Evolutionary conservation across 371 early-diverging fungal genomes (phyloP).

Genomic region (Chytridium lagenaria): DNA sequence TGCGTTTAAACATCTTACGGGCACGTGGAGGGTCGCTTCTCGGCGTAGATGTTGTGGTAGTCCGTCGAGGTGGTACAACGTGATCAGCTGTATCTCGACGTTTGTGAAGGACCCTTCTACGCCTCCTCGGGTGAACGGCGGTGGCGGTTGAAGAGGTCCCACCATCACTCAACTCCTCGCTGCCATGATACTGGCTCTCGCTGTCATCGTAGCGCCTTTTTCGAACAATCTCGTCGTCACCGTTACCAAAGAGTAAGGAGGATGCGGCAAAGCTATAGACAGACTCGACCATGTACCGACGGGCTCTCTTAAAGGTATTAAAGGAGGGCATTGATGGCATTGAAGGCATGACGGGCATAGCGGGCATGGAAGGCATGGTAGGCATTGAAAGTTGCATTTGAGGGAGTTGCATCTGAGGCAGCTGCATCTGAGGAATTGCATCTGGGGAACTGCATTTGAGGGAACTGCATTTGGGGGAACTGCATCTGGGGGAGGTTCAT

Average conservation of each 20-base stretch:
- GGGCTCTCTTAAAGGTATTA: constrained; percentile 9
- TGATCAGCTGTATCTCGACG: not conserved
- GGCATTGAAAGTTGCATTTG: constrained; percentile 3
- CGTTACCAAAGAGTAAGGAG: not conserved
- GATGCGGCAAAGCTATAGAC: constrained; percentile 28
- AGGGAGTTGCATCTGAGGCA: not conserved
- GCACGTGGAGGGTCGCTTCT: not conserved
- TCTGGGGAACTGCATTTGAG: not conserved
- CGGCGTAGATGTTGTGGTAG: not conserved
- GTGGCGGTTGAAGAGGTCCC: no score
- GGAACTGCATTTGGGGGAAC: not conserved
- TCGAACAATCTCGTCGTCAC: constrained; percentile 9
- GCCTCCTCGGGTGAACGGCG: not conserved
- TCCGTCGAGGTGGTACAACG: not conserved
- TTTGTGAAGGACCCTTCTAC: not conserved
- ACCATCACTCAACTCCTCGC: constrained; percentile 10
- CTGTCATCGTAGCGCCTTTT: constrained; percentile 22
- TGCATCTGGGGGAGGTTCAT: not conserved
- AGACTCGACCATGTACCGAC: constrained; percentile 20
- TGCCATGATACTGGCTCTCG: not conserved
- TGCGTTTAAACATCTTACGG: not conserved
- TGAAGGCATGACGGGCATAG: constrained; percentile 18
- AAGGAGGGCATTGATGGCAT: constrained; percentile 23
- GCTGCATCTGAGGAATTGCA: not conserved
- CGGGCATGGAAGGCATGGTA: constrained; percentile 11